Base-by-base conservation (phyloP, 2,329 filamentous ascomycete species). In the Stagonosporopsis chrysanthemi region DNA sequence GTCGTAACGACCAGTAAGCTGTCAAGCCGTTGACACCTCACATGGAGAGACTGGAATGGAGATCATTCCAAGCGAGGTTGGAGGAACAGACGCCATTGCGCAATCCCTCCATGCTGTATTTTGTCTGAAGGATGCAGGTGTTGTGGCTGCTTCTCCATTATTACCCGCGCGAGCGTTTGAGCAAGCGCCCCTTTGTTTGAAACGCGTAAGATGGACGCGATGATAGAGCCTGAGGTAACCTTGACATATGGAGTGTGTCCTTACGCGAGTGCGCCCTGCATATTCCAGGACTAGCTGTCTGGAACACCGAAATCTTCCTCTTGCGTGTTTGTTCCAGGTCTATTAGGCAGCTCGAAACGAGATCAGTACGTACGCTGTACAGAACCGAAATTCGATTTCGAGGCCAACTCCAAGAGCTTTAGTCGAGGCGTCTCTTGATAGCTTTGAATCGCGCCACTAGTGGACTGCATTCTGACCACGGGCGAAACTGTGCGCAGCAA, bases 401-500 rank as follows among this genome's bases (percentile, higher is more conserved):
- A 24, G 14, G 36, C 14, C 19, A 4, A 39, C 1, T 26, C 19
- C 23, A 6, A 41, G 9, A 41, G 14, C 24, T 31, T 33, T 24
- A 39, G n/a, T 39, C 7, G 7, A 29, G 15, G 24, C 15, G 24
- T 31, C 38, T 7, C 26, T 33, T 17, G 14, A 26, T 12, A 33
- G 42, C n/a, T 40, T n/a, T 12, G 33, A 33, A 14, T 24, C 36
- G 49, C 35, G 45, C 39, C 49, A 49, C 38, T 48, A 23, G 24
- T 49, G 41, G 54, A 33, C 35, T 22, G 51, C 36, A 29, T 28
- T 23, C 12, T 41, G 44, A 49, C 58, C 62, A 63, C 59, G 56
- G 64, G 64, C 64, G 62, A 63, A 64, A 64, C 63, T 38, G 48
- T 56, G 33, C 43, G 54, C 53, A 66, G 66, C 41, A 60, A 69